Conservation (phyloP, 768 basidiomycete genomes). For the Gloeostereum incarnatum region DNA sequence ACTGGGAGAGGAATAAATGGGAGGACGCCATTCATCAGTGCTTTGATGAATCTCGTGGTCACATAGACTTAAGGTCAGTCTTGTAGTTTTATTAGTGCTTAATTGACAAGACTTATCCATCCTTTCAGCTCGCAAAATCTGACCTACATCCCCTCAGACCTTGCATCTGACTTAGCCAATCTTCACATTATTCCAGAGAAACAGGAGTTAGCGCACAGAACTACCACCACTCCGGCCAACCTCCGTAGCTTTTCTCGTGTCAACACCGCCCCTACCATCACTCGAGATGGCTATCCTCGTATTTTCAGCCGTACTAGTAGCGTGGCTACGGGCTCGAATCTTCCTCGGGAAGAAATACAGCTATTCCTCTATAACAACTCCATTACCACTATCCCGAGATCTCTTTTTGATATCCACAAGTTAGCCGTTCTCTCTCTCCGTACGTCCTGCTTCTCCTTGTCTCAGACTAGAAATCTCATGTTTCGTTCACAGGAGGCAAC, state of each 20-base stretch:
- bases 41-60: too few relatives aligned
- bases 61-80: too few relatives aligned
- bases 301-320: not conserved
- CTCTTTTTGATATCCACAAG: not conserved
- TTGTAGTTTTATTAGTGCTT: too few relatives aligned
- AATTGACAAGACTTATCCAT: too few relatives aligned
- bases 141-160: not conserved
- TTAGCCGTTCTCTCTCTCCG: not conserved
- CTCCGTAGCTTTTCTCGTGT: not conserved
- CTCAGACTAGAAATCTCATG: not conserved
- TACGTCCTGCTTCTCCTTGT: not conserved
- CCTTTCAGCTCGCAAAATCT: not conserved
- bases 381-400: not conserved
- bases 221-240: not conserved
- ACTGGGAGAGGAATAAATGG: too few relatives aligned
- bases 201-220: not conserved
- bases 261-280: too few relatives aligned
- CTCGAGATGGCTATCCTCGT: not conserved
- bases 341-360: not conserved
- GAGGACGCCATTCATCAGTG: too few relatives aligned
- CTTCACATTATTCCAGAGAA: not conserved
- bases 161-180: not conserved
- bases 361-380: not conserved
- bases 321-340: not conserved
- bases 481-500: not conserved